These are phyloP conservation scores for Coemansia umbellata DNA, from an alignment of 192 early-diverging fungal species.

Conservation along the genomic window DNA sequence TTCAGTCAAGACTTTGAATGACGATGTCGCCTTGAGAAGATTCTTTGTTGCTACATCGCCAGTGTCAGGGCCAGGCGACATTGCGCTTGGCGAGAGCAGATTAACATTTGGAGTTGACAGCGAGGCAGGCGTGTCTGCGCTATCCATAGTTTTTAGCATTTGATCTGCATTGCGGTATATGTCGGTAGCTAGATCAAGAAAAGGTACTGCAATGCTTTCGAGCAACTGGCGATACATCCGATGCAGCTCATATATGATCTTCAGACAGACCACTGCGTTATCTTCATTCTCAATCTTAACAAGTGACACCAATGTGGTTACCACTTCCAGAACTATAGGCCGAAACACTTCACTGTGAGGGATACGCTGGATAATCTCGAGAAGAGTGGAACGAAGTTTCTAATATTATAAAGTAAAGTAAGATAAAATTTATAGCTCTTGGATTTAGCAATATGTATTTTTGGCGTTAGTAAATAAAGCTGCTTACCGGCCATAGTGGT, in stretches of 20 bases:
- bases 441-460: no score
- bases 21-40: constrained; percentile 69
- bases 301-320: constrained; percentile 70
- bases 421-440: no score
- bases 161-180: constrained; percentile 77
- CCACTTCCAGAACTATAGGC: constrained; percentile 71
- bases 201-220: constrained; percentile 84
- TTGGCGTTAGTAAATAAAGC: no score
- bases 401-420: constrained; percentile 12
- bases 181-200: constrained; percentile 87
- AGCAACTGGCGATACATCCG: constrained; percentile 76
- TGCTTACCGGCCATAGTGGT: no score
- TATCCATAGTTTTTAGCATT: constrained; percentile 85
- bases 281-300: constrained; percentile 94
- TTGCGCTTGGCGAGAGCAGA: constrained; percentile 65
- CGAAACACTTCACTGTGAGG: constrained; percentile 83
- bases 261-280: constrained; percentile 89
- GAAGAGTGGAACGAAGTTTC: constrained; percentile 83
- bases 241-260: constrained; percentile 94
- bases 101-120: constrained; percentile 48
- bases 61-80: constrained; percentile 67
- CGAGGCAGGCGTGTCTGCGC: constrained; percentile 56
- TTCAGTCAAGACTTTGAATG: constrained; percentile 98
- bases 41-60: constrained; percentile 58
- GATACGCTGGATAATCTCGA: constrained; percentile 92